Evolutionary conservation across 495 filamentous ascomycete genomes (phyloP).

Genomic region (Tuber calosporum): DNA sequence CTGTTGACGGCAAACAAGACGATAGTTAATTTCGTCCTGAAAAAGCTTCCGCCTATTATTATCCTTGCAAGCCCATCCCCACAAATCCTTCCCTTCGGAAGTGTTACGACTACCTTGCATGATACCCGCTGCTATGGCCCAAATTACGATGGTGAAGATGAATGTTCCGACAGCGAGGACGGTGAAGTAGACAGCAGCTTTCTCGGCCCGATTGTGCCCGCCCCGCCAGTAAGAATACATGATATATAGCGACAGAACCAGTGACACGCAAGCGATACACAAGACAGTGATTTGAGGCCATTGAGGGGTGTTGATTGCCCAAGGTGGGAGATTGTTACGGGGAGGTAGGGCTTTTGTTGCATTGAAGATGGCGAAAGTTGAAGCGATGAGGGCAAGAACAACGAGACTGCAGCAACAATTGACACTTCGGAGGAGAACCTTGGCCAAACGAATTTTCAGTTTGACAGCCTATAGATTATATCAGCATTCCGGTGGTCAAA

Average conservation of each 20-base stretch:
- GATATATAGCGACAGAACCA: conserved; percentile 68
- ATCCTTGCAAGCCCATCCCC: conserved; percentile 92
- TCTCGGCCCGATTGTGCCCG: conserved; percentile 82
- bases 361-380: conserved; percentile 84
- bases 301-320: conserved; percentile 67
- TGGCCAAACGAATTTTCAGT: conserved; percentile 82
- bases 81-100: conserved; percentile 74
- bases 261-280: conserved; percentile 66
- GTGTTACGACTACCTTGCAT: conserved; percentile 67
- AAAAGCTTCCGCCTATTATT: conserved; percentile 73
- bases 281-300: conserved; percentile 89
- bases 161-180: conserved; percentile 87
- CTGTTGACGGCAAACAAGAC: conserved; percentile 89
- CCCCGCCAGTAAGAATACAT: conserved; percentile 83
- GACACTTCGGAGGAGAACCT: conserved; percentile 83
- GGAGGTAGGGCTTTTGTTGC: conserved; percentile 64
- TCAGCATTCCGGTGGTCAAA: conserved; percentile 39
- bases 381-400: conserved; percentile 75
- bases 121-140: conserved; percentile 77
- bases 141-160: conserved; percentile 87
- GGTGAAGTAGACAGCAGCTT: conserved; percentile 87
- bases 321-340: conserved; percentile 72
- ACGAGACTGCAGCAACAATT: conserved; percentile 97
- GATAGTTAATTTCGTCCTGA: conserved; percentile 71
- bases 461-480: conserved; percentile 67